Base-by-base conservation (phyloP, 352 stramenopile genomes). In the Globisporangium heterothallicum region DNA sequence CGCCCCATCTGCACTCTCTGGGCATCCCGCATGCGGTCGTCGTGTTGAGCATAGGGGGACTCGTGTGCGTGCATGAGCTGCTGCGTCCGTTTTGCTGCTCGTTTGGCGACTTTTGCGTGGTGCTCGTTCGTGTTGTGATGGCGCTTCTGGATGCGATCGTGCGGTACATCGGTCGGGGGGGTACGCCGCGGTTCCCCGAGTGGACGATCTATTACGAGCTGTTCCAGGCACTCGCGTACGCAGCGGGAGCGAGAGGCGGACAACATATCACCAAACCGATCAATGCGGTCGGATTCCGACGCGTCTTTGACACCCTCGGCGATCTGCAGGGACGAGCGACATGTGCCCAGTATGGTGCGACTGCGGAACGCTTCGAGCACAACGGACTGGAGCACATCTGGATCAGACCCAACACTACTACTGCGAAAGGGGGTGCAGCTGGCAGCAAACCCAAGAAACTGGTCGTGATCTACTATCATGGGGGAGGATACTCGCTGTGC, bases 391-490 rank as follows among this genome's bases (percentile, higher is more conserved):
- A 81, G 32, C 73, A 84, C 29, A 18, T 84, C n/a, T 82, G 73
- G 70, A 41, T 84, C 12, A 70, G 24, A 46, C 41, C 41, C 22
- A 64, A 32, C 54, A 55, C 12, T 43, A 40, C 34, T 1, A 32
- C 14, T 0, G 10, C 30, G 25, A 34, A 56, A 1, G 35, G 10
- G 14, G 29, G 19, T 21, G 3, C n/a, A n/a, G n/a, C 18, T 2
- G 7, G 38, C 4, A 19, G 32, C 7, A 12, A 13, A n/a, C 22
- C 13, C 24, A 27, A 7, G n/a, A 49, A 27, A 26, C 51, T 70
- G 2, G 65, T 79, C 16, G 62, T 86, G 36, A 61, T 86, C 18
- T 84, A 72, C 51, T 75, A 59, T 56, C 72, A 86, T 48, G 75
- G 75, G 35, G 75, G 72, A 2, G 72, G 65, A 14, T 84, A 76